Percentiles rank a stretch among this genome's conserved stretches.
These are phyloP conservation scores for Globisporangium orthogonon DNA, from an alignment of 352 stramenopile genomes.

Conservation along the genomic window DNA sequence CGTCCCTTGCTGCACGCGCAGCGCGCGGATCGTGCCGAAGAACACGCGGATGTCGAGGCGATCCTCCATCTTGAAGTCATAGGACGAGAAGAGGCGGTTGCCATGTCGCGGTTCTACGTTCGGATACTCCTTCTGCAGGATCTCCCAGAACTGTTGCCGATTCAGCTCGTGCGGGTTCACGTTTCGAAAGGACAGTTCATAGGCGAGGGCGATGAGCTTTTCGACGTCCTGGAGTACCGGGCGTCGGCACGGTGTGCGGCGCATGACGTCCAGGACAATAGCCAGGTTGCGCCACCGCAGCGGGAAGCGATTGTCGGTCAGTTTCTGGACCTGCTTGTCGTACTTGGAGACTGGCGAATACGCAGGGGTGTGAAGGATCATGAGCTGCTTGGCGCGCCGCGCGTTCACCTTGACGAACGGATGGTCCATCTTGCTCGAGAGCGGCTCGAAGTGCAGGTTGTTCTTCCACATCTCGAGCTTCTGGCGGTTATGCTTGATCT, in stretches of 20 bases:
- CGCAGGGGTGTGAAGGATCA: constrained; percentile 41
- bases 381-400: constrained; percentile 27
- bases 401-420: constrained; percentile 31
- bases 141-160: constrained; percentile 38
- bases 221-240: constrained; percentile 65
- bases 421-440: constrained; percentile 39
- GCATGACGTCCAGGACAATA: constrained; percentile 44
- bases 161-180: constrained; percentile 22
- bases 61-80: constrained; percentile 41
- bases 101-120: constrained; percentile 29
- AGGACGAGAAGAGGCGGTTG: constrained; percentile 61
- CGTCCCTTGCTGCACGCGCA: constrained; percentile 54
- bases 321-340: constrained; percentile 24
- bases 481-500: constrained; percentile 28
- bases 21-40: constrained; percentile 35
- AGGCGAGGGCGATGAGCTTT: constrained; percentile 42
- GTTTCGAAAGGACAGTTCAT: constrained; percentile 45
- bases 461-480: constrained; percentile 34
- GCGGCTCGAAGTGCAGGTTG: constrained; percentile 35
- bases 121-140: constrained; percentile 46
- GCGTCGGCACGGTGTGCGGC: constrained; percentile 40
- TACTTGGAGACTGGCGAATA: constrained; percentile 36
- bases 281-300: constrained; percentile 45
- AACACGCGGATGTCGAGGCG: constrained; percentile 47
- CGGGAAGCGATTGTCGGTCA: constrained; percentile 27